Evolutionary conservation across 495 filamentous ascomycete species (phyloP).

Genomic region (Cercophora scortea): DNA sequence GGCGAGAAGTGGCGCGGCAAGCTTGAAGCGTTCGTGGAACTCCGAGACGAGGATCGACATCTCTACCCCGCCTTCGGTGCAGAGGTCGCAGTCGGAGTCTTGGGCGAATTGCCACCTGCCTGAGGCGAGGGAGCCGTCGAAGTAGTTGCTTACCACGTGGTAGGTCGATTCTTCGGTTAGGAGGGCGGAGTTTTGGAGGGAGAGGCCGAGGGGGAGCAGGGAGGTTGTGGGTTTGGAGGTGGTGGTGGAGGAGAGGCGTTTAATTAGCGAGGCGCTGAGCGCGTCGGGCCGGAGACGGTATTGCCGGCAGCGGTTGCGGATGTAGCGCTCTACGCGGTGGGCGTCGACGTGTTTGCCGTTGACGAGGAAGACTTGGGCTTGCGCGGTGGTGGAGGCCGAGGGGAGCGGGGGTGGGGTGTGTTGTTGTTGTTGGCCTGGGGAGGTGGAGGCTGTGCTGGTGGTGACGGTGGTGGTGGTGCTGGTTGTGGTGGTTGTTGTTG

Average conservation of each 20-base stretch:
- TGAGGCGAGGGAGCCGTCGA: background rate
- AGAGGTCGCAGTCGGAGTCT: background rate
- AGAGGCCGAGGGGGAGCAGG: background rate
- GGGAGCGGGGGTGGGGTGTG: background rate
- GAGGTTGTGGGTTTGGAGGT: background rate
- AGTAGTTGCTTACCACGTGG: conserved; percentile 2
- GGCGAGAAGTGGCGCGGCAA: conserved; percentile 1
- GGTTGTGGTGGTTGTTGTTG: background rate
- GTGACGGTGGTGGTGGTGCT: background rate
- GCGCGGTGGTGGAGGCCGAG: background rate
- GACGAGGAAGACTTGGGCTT: conserved; percentile 1
- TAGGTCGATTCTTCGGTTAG: conserved; percentile 1
- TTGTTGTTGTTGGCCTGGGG: background rate
- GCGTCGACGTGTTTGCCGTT: conserved; percentile 6
- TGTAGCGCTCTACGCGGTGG: conserved; percentile 3
- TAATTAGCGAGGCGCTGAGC: background rate
- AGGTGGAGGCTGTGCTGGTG: background rate
- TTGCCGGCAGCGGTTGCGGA: conserved; percentile 4
- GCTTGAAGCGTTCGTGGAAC: conserved; percentile 10
- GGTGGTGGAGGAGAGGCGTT: background rate
- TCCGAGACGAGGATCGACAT: background rate
- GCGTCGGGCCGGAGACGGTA: background rate
- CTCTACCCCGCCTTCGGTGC: background rate
- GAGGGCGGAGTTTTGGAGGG: background rate
- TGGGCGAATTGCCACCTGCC: background rate